phyloP scores from a whole-genome alignment of 2,329 filamentous ascomycete genomes.

The Chrysosporium queenslandicum region DNA sequence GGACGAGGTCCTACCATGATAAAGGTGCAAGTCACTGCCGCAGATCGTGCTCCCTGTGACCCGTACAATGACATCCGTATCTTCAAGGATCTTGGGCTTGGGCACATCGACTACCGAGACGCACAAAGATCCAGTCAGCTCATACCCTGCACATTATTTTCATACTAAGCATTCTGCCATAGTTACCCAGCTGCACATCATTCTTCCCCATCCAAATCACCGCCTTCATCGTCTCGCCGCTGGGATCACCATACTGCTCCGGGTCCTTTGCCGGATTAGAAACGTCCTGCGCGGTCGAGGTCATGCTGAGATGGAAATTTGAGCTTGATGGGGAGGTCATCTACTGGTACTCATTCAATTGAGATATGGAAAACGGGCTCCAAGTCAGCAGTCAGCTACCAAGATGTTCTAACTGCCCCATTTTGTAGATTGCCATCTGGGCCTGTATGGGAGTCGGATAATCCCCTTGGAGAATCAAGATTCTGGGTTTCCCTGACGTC shows the following conservation, averaged over 20 bases:
- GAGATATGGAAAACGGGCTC: not conserved
- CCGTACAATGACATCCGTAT: constrained; percentile 67
- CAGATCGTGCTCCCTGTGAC: constrained; percentile 59
- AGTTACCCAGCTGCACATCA: constrained; percentile 58
- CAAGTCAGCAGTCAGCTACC: no score
- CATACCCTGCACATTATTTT: no score
- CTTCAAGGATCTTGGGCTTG: constrained; percentile 62
- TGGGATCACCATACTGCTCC: constrained; percentile 42
- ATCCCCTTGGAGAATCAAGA: not conserved
- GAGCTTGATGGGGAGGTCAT: not conserved
- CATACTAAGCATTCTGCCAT: no score
- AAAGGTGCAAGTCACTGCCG: constrained; percentile 49
- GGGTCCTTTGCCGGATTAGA: constrained; percentile 52
- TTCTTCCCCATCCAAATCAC: constrained; percentile 76
- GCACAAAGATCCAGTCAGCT: not conserved
- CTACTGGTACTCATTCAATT: not conserved
- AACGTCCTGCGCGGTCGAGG: constrained; percentile 49
- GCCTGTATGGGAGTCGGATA: no score
- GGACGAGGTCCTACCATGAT: constrained; percentile 28
- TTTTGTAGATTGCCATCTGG: not conserved
- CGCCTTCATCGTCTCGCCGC: constrained; percentile 62
- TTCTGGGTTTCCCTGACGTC: constrained; percentile 3
- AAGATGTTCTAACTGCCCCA: not conserved
- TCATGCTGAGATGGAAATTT: constrained; percentile 3
- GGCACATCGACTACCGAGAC: constrained; percentile 48